These are phyloP conservation scores for Neoscytalidium dimidiatum DNA, from an alignment of 2,329 filamentous ascomycete genomes.

Conservation along the genomic window DNA sequence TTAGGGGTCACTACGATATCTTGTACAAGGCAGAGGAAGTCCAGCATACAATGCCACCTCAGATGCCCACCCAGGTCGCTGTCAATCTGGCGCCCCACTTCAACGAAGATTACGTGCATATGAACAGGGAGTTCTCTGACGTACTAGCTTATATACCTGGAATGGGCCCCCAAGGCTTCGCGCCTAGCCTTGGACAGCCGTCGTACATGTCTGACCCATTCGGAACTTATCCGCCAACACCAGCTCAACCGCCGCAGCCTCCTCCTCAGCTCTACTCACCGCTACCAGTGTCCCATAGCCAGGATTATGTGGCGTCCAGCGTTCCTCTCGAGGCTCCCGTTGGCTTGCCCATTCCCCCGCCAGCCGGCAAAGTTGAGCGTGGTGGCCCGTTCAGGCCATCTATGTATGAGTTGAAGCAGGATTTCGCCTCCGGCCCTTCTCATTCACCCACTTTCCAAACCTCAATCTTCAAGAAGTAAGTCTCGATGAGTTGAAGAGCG, in stretches of 20 bases:
- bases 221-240: slow-evolving; percentile 37
- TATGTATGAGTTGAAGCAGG: slow-evolving; percentile 46
- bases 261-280: slow-evolving; percentile 33
- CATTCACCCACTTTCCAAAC: slow-evolving; percentile 48
- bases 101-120: slow-evolving; percentile 41
- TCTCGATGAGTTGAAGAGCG: neutral
- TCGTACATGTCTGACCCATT: slow-evolving; percentile 24
- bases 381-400: slow-evolving; percentile 49
- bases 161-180: slow-evolving; percentile 45
- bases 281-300: slow-evolving; percentile 30
- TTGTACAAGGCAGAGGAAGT: slow-evolving; percentile 71
- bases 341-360: slow-evolving; percentile 10
- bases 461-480: slow-evolving; percentile 52
- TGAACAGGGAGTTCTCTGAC: slow-evolving; percentile 34
- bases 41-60: slow-evolving; percentile 30
- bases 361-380: slow-evolving; percentile 33
- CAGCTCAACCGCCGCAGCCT: slow-evolving; percentile 32
- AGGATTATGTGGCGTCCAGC: slow-evolving; percentile 35
- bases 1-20: slow-evolving; percentile 86
- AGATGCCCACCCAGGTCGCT: slow-evolving; percentile 35
- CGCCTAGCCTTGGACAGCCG: slow-evolving; percentile 31
- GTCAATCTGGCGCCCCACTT: slow-evolving; percentile 22
- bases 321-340: slow-evolving; percentile 12
- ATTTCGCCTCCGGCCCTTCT: slow-evolving; percentile 40
- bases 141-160: slow-evolving; percentile 48